These are phyloP conservation scores for cucumber (Cucumis sativus) DNA, from an alignment of 306 rosid species.

Conservation along the genomic window Cucumber_9930_V3 NC_026655.2:30156001-30156500, in stretches of 20 bases:
- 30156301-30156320: background rate
- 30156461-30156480: slow-evolving; percentile 4
- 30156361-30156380: background rate
- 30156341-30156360: background rate
- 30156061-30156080: background rate
- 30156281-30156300: background rate
- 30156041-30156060: background rate
- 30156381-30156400: background rate
- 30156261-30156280: background rate
- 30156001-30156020: background rate
- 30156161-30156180: background rate
- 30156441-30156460: slow-evolving; percentile 13
- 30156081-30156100: background rate
- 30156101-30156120: background rate
- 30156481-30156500: slow-evolving; percentile 8
- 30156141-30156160: background rate
- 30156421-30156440: slow-evolving; percentile 15
- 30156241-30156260: background rate
- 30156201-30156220: background rate
- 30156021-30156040: background rate
- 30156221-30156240: background rate
- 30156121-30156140: background rate
- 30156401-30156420: slow-evolving; percentile 17
- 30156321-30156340: background rate
- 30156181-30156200: background rate